Conservation (phyloP, 441 rosid species). For the Erysimum cheiri region DNA sequence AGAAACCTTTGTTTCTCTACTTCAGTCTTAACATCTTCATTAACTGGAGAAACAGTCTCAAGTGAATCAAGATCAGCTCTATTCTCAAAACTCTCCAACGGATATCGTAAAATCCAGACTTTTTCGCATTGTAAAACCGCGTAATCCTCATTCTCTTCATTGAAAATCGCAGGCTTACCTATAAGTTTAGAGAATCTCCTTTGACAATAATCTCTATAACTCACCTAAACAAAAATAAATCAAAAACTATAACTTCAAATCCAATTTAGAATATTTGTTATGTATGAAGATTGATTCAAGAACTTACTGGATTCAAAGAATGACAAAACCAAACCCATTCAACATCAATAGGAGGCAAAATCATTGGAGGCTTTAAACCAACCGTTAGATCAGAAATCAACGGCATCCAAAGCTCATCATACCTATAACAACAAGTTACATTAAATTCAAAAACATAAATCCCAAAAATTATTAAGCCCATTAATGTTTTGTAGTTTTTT, state of each 20-base stretch:
- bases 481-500: too few species aligned
- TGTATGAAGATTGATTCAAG: background rate
- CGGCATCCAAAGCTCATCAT: conserved; percentile 96
- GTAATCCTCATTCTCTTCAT: conserved; percentile 81
- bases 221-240: conserved; percentile 49
- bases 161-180: conserved; percentile 72
- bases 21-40: conserved; percentile 53
- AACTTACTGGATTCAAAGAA: conserved; percentile 77
- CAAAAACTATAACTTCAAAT: conserved; percentile 3
- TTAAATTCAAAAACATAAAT: conserved; percentile 18
- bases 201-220: conserved; percentile 72
- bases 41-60: conserved; percentile 30
- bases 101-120: conserved; percentile 61
- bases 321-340: conserved; percentile 99
- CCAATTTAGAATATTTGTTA: background rate
- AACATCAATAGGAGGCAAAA: conserved; percentile 87
- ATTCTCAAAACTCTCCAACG: conserved; percentile 76
- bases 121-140: conserved; percentile 73
- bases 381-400: conserved; percentile 73
- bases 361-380: conserved; percentile 64
- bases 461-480: background rate
- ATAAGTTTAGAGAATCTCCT: conserved; percentile 74
- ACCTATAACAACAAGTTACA: conserved; percentile 49
- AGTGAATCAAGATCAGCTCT: conserved; percentile 52
- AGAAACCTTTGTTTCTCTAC: conserved; percentile 57